These are phyloP conservation scores for Prunus mongolica DNA, from an alignment of 306 rosid species.

Conservation along the genomic window DNA sequence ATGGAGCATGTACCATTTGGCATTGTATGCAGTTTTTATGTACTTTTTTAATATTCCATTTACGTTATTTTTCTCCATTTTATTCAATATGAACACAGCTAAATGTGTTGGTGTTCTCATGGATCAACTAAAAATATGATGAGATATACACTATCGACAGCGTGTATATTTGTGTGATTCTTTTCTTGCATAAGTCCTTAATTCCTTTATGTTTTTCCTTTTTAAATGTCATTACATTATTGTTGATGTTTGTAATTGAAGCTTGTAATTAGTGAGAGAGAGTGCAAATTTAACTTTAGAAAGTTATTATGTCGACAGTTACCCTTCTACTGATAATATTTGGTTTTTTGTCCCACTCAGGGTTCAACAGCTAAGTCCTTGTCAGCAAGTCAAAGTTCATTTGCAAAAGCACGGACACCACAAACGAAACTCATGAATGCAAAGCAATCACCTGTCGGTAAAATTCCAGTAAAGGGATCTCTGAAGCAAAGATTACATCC, in stretches of 20 bases:
- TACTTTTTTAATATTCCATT: neutral
- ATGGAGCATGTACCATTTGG: neutral
- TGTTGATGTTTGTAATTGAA: neutral
- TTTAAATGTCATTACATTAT: neutral
- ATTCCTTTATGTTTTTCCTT: neutral
- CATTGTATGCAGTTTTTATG: neutral
- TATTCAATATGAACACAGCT: neutral
- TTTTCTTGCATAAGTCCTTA: neutral
- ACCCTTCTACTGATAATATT: neutral
- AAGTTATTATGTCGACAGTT: slow-evolving; percentile 6
- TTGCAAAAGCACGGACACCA: slow-evolving; percentile 41
- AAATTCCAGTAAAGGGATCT: slow-evolving; percentile 61
- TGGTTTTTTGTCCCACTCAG: slow-evolving; percentile 24
- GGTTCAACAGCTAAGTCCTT: slow-evolving; percentile 45
- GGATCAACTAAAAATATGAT: neutral
- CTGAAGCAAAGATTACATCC: slow-evolving; percentile 84
- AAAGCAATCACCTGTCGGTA: slow-evolving; percentile 46
- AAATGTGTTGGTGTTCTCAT: neutral
- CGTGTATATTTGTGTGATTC: neutral
- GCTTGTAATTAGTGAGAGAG: neutral
- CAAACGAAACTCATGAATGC: slow-evolving; percentile 56
- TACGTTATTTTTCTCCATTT: neutral
- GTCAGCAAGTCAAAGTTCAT: slow-evolving; percentile 26
- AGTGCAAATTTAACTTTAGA: neutral
- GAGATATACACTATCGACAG: neutral